A percentile compares a stretch with the other conserved stretches of the same genome.
Conservation (phyloP, 2,329 filamentous ascomycete species). For the Botrytis fabae region DNA sequence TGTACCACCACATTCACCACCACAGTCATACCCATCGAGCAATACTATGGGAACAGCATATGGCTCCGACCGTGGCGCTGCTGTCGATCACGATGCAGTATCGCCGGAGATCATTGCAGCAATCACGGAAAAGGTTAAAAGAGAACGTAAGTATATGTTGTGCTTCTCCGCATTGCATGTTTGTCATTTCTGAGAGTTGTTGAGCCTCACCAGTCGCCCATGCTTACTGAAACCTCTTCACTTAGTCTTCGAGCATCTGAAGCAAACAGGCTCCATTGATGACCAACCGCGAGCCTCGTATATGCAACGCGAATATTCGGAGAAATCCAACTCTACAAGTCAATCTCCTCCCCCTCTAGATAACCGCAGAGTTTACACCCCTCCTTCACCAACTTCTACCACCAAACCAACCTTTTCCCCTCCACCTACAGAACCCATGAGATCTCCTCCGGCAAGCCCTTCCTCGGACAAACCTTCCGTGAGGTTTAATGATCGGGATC, state of each 20-base stretch:
- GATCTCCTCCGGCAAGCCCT: constrained; percentile 40
- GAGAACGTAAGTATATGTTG: constrained; percentile 49
- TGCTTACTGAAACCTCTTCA: constrained; percentile 23
- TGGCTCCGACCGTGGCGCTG: constrained; percentile 26
- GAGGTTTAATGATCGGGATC: constrained; percentile 35
- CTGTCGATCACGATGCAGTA: constrained; percentile 44
- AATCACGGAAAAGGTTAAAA: constrained; percentile 59
- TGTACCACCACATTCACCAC: constrained; percentile 29
- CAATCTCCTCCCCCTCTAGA: constrained; percentile 48
- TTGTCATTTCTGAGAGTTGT: constrained; percentile 26
- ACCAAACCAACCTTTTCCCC: constrained; percentile 38
- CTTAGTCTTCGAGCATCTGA: constrained; percentile 41
- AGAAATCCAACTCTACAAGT: constrained; percentile 41
- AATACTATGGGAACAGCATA: constrained; percentile 34
- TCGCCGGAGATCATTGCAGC: constrained; percentile 61
- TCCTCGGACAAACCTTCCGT: constrained; percentile 37
- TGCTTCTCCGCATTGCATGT: constrained; percentile 33
- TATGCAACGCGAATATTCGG: constrained; percentile 45
- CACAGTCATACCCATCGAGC: constrained; percentile 19
- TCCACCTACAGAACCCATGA: constrained; percentile 35
- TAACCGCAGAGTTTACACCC: constrained; percentile 50
- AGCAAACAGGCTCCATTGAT: constrained; percentile 39
- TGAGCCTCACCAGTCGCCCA: constrained; percentile 24
- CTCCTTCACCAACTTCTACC: constrained; percentile 51
- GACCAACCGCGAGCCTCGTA: constrained; percentile 36